Percentiles rank a stretch among this genome's conserved stretches.
Evolutionary conservation across 192 early-diverging fungal species (phyloP).

Genomic region (Umbelopsis vinacea): DNA sequence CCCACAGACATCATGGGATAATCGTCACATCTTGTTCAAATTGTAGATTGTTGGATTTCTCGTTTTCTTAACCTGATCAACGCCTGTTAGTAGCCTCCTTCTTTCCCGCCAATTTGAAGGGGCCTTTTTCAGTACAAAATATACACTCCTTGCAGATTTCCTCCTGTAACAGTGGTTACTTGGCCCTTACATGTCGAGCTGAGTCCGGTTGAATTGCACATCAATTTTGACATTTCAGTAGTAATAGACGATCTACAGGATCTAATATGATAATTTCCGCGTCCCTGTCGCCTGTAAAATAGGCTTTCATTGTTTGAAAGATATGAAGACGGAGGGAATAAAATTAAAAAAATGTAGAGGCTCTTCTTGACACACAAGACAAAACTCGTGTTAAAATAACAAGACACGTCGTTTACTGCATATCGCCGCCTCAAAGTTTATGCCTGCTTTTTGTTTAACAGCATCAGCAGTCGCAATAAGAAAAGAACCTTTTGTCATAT

Average conservation of each 20-base stretch:
- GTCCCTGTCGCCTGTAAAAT: neutral
- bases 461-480: too few relatives aligned
- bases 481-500: too few relatives aligned
- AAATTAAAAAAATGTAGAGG: neutral
- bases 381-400: too few relatives aligned
- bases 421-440: too few relatives aligned
- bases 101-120: constrained; percentile 22
- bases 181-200: neutral
- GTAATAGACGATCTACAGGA: constrained; percentile 10
- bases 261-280: neutral
- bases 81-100: neutral
- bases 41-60: neutral
- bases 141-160: constrained; percentile 5
- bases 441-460: too few relatives aligned
- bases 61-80: neutral
- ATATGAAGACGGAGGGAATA: neutral
- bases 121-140: neutral
- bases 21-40: neutral
- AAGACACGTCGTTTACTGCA: too few relatives aligned
- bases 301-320: constrained; percentile 11
- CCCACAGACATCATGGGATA: constrained; percentile 3
- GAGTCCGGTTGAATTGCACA: neutral
- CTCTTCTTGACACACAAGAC: too few relatives aligned
- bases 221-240: constrained; percentile 22
- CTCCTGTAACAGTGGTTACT: neutral